phyloP scores from a whole-genome alignment of 495 filamentous ascomycete genomes.

The Talaromyces nanjingensis region DNA sequence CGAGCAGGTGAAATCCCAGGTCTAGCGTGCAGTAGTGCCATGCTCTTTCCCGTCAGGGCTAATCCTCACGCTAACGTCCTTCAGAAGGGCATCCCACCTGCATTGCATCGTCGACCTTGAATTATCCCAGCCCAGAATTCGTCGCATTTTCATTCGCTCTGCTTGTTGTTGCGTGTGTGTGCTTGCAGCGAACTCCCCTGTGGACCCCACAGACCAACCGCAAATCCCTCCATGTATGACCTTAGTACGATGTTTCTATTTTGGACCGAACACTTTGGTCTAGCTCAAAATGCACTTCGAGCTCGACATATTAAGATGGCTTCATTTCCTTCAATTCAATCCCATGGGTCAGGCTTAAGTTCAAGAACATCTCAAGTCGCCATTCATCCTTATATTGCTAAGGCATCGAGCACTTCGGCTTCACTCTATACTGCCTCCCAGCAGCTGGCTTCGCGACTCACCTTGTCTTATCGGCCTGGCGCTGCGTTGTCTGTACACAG shows the following conservation, averaged over 20 bases:
- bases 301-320: constrained; percentile 7
- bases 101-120: neutral
- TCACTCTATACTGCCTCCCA: neutral
- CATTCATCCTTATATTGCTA: neutral
- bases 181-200: neutral
- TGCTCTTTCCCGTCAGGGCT: constrained; percentile 4
- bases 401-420: neutral
- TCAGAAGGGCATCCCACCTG: neutral
- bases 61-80: neutral
- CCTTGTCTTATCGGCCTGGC: too few relatives aligned
- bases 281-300: neutral
- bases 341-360: neutral
- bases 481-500: neutral
- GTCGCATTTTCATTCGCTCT: neutral
- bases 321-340: neutral
- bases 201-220: neutral
- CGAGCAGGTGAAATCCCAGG: neutral
- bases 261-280: neutral
- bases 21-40: constrained; percentile 7
- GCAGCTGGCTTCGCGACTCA: too few relatives aligned
- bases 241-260: constrained; percentile 5
- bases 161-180: neutral
- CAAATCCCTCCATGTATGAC: neutral
- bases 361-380: neutral
- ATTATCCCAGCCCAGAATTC: too few relatives aligned